These are phyloP conservation scores for Ulmus americana DNA, from an alignment of 331 rosid genomes.

Conservation along the genomic window DNA sequence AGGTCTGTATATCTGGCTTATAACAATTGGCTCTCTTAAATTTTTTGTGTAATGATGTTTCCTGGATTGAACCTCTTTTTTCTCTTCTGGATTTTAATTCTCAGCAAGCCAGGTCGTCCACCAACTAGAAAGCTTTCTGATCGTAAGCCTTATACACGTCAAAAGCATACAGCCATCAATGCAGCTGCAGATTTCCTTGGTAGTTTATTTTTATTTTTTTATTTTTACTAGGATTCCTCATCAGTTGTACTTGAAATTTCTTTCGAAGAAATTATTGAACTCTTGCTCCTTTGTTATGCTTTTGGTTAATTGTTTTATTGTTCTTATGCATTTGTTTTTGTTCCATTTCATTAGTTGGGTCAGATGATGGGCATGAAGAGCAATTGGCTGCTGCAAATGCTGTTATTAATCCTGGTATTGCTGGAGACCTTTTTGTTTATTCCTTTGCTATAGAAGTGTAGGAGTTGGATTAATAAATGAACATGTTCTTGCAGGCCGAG, in stretches of 20 bases:
- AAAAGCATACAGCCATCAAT: slow-evolving; percentile 59
- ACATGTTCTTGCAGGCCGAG: slow-evolving; percentile 44
- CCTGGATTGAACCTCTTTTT: slow-evolving; percentile 26
- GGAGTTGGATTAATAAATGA: slow-evolving; percentile 30
- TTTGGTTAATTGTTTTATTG: not conserved
- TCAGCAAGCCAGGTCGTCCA: slow-evolving; percentile 95
- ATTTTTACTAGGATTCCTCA: not conserved
- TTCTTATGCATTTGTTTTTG: slow-evolving; percentile 29
- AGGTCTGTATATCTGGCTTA: slow-evolving; percentile 46
- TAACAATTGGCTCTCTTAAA: slow-evolving; percentile 2
- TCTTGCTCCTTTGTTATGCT: not conserved
- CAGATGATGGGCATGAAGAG: slow-evolving; percentile 80
- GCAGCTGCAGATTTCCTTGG: slow-evolving; percentile 72
- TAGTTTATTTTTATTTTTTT: slow-evolving; percentile 19
- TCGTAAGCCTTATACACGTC: slow-evolving; percentile 80
- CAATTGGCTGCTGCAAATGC: slow-evolving; percentile 80
- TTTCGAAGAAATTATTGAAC: not conserved
- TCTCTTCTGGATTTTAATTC: slow-evolving; percentile 33
- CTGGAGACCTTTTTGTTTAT: slow-evolving; percentile 22
- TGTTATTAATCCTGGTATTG: slow-evolving; percentile 54
- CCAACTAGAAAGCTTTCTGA: slow-evolving; percentile 86
- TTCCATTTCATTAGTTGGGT: slow-evolving; percentile 56
- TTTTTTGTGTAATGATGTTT: slow-evolving; percentile 7
- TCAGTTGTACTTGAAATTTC: not conserved
- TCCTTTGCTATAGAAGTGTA: slow-evolving; percentile 13